phyloP scores from a whole-genome alignment of 2,329 filamentous ascomycete genomes.

The Trichoderma sp. region DNA sequence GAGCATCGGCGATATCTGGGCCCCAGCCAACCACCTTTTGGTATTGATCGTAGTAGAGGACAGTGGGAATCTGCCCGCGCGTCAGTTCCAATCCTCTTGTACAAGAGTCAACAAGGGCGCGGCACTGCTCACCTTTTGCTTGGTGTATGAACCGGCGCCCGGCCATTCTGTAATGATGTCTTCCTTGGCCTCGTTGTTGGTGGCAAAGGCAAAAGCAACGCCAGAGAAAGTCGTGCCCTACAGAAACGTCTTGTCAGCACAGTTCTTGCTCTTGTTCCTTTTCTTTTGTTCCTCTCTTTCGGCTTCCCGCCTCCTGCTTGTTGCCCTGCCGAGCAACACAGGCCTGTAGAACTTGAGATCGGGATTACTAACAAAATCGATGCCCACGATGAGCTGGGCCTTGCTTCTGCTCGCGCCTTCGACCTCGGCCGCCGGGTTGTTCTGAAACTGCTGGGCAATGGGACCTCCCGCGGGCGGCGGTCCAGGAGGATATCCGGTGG shows the following conservation, averaged over 20 bases:
- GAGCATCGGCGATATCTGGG: conserved; percentile 92
- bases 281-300: neutral
- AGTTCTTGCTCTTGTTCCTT: neutral
- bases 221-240: conserved; percentile 97
- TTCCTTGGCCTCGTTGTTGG: conserved; percentile 95
- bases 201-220: conserved; percentile 94
- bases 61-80: conserved; percentile 79
- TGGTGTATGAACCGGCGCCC: conserved; percentile 93
- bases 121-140: conserved; percentile 76
- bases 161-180: conserved; percentile 99
- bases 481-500: conserved; percentile 47
- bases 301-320: neutral
- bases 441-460: conserved; percentile 42
- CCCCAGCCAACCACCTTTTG: conserved; percentile 99
- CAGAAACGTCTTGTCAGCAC: neutral
- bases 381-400: conserved; percentile 95
- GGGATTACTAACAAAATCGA: conserved; percentile 77
- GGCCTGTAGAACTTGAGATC: neutral
- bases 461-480: conserved; percentile 37
- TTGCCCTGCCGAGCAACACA: neutral
- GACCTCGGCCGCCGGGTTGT: conserved; percentile 64
- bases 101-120: neutral
- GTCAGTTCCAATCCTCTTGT: neutral
- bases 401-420: conserved; percentile 88
- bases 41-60: conserved; percentile 99